phyloP scores from a whole-genome alignment of 495 filamentous ascomycete species.

The Gamarada debralockiae region DNA sequence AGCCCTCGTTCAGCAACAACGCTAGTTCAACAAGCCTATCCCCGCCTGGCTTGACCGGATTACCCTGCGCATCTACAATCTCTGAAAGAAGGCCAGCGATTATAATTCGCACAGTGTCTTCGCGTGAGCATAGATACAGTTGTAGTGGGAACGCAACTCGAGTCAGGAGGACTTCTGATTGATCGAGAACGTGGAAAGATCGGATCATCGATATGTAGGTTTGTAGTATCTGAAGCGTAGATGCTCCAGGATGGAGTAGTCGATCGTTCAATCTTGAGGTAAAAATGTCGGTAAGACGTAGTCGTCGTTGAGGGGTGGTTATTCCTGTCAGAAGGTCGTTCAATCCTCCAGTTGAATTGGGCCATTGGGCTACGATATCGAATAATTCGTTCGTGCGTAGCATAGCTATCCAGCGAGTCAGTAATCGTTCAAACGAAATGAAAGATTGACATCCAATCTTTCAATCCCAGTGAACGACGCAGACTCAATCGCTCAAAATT shows the following conservation, averaged over 20 bases:
- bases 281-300: conserved; percentile 69
- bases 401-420: conserved; percentile 39
- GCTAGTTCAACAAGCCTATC: conserved; percentile 68
- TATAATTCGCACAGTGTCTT: conserved; percentile 86
- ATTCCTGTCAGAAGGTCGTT: conserved; percentile 63
- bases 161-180: conserved; percentile 85
- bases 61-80: conserved; percentile 45
- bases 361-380: conserved; percentile 84
- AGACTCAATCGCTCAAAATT: too few species aligned
- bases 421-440: too few species aligned
- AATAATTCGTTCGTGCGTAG: conserved; percentile 82
- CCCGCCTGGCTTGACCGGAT: conserved; percentile 24
- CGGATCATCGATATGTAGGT: conserved; percentile 92
- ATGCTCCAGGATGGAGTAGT: conserved; percentile 81
- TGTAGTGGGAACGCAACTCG: conserved; percentile 80
- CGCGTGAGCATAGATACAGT: conserved; percentile 84
- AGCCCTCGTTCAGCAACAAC: conserved; percentile 61
- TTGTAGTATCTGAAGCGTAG: conserved; percentile 83
- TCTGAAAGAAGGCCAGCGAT: conserved; percentile 81
- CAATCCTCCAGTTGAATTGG: conserved; percentile 72
- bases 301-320: conserved; percentile 48
- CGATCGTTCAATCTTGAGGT: conserved; percentile 61
- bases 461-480: too few species aligned
- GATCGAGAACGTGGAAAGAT: conserved; percentile 83
- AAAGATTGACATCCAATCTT: too few species aligned